Percentiles rank a stretch among this genome's conserved stretches.
These are phyloP conservation scores for Talaromyces sp. DNA, from an alignment of 2,329 filamentous ascomycete genomes.

Conservation along the genomic window DNA sequence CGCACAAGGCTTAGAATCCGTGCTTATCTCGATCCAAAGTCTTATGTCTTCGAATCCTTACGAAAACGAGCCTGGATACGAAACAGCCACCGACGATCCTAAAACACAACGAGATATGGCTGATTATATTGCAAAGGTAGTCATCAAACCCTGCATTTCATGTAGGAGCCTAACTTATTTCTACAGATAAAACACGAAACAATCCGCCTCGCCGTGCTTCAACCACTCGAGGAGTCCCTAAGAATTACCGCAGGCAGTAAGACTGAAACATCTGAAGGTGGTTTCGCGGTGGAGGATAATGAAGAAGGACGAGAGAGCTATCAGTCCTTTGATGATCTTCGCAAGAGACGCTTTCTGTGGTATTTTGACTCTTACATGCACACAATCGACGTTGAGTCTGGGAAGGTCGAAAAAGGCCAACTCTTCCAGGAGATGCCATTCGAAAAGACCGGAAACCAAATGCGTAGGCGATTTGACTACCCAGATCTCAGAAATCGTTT, in stretches of 20 bases:
- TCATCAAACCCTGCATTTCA: no score
- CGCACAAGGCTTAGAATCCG: conserved; percentile 90
- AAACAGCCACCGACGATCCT: conserved; percentile 63
- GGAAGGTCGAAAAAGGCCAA: conserved; percentile 61
- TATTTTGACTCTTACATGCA: conserved; percentile 85
- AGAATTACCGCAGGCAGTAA: background rate
- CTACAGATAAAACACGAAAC: conserved; percentile 83
- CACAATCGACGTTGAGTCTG: conserved; percentile 62
- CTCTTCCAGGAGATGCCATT: conserved; percentile 83
- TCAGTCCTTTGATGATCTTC: conserved; percentile 84
- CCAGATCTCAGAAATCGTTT: conserved; percentile 68
- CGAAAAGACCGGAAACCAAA: conserved; percentile 70
- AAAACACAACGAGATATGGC: conserved; percentile 71
- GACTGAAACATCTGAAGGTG: conserved; percentile 23
- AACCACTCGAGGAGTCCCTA: conserved; percentile 77
- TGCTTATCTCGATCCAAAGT: conserved; percentile 92
- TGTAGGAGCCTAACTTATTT: background rate
- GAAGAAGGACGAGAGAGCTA: conserved; percentile 58
- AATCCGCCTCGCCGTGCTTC: conserved; percentile 78
- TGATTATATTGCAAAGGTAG: conserved; percentile 75
- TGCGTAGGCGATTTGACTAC: conserved; percentile 86
- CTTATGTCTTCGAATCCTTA: conserved; percentile 92
- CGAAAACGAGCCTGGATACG: conserved; percentile 93
- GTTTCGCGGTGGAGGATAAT: conserved; percentile 43
- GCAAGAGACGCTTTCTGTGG: conserved; percentile 91